Percentiles rank a stretch among this genome's conserved stretches.
These are phyloP conservation scores for Lactarius vividus DNA, from an alignment of 768 basidiomycete genomes.

Conservation along the genomic window DNA sequence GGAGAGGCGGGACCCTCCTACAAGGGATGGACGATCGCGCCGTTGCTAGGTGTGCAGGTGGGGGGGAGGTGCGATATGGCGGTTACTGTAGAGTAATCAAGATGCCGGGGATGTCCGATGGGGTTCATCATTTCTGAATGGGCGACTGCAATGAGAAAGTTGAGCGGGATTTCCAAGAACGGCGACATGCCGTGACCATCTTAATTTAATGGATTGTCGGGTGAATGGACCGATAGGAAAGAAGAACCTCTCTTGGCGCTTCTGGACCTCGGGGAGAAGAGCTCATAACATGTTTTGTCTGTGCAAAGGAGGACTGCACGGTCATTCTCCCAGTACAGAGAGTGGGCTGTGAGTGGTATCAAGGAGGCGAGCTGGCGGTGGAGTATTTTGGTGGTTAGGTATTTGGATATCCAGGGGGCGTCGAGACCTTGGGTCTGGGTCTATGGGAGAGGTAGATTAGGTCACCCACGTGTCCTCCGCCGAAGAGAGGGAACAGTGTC, in stretches of 20 bases:
- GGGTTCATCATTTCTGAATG: neutral
- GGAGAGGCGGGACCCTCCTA: neutral
- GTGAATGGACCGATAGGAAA: neutral
- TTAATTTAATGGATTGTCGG: neutral
- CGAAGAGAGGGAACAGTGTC: neutral
- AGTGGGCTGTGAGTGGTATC: neutral
- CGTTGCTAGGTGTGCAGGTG: neutral
- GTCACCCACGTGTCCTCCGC: neutral
- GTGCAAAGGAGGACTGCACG: neutral
- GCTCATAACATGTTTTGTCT: neutral
- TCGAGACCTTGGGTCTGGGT: neutral
- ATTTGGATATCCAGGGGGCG: neutral
- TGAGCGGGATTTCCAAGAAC: neutral
- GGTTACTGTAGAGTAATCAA: neutral
- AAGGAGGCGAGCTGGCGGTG: neutral
- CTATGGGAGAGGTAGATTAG: neutral
- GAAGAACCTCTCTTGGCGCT: neutral
- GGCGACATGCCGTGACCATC: neutral
- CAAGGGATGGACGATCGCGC: neutral
- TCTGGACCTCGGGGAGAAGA: neutral
- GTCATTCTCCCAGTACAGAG: neutral
- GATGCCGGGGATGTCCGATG: neutral
- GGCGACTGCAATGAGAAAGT: neutral
- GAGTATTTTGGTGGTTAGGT: neutral
- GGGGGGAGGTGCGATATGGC: neutral